Conservation (phyloP, 441 rosid species). For the Pelargonium myrrhifolium region DNA sequence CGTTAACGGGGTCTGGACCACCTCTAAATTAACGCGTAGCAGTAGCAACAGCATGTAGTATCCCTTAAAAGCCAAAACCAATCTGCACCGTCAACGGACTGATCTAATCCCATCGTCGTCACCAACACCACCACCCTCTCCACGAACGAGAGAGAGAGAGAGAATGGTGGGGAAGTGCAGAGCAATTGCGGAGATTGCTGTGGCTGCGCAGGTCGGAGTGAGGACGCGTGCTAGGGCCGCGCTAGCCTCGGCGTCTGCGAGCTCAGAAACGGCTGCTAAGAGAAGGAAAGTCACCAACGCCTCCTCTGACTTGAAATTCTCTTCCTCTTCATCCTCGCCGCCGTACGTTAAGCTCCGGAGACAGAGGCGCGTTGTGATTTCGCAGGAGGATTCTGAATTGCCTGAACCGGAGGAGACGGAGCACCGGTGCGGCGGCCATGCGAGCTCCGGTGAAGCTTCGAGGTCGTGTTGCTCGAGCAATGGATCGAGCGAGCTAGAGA, state of each 20-base stretch:
- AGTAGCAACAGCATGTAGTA: background rate
- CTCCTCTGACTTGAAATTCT: conserved; percentile 18
- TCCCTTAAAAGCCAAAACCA: conserved; percentile 17
- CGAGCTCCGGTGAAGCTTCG: conserved; percentile 26
- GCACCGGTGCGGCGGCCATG: conserved; percentile 25
- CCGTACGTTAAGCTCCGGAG: conserved; percentile 38
- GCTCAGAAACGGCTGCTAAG: conserved; percentile 22
- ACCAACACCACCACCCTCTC: conserved; percentile 16
- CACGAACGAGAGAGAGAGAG: conserved; percentile 6
- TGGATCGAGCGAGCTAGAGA: conserved; percentile 40
- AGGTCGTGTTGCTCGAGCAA: conserved; percentile 58
- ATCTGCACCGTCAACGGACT: conserved; percentile 38
- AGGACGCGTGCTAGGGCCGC: conserved; percentile 34
- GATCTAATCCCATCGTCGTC: conserved; percentile 12
- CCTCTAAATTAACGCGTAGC: conserved; percentile 14
- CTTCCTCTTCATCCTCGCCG: conserved; percentile 15
- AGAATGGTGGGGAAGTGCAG: conserved; percentile 38
- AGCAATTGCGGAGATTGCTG: conserved; percentile 26
- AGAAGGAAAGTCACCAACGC: conserved; percentile 27
- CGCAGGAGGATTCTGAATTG: conserved; percentile 14
- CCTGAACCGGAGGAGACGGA: conserved; percentile 13
- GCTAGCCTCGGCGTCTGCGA: conserved; percentile 17
- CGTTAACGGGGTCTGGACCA: conserved; percentile 48
- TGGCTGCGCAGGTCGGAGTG: conserved; percentile 23
- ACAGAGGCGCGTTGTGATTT: conserved; percentile 15